Conservation (phyloP, 192 early-diverging fungal species). For the Backusella liffmaniae region DNA sequence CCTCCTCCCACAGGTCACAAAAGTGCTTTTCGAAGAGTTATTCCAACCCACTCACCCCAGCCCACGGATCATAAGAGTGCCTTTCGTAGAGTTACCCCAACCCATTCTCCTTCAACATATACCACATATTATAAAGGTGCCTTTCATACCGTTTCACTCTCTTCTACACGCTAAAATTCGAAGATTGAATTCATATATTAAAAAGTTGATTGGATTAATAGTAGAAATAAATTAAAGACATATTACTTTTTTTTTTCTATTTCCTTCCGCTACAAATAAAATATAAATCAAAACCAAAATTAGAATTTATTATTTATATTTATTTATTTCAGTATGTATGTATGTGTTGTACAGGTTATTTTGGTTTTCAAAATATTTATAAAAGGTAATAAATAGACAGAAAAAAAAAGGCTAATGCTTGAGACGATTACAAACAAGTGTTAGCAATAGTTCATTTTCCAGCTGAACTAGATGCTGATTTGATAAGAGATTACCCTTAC, state of each 20-base stretch:
- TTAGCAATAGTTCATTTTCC: slow-evolving; percentile 22
- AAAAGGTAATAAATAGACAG: background rate
- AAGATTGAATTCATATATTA: background rate
- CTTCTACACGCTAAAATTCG: background rate
- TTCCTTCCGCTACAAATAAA: background rate
- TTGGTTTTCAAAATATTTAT: background rate
- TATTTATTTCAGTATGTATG: background rate
- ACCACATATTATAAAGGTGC: no score
- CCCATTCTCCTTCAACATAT: no score
- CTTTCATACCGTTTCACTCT: no score
- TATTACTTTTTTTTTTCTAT: background rate
- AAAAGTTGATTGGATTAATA: background rate
- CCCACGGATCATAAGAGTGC: no score
- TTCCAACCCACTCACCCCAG: no score
- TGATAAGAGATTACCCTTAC: slow-evolving; percentile 17
- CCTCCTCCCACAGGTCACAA: background rate
- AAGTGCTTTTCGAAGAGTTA: background rate
- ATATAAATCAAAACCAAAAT: no score
- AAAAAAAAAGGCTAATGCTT: background rate
- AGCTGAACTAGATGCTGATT: slow-evolving; percentile 19
- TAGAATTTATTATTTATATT: background rate
- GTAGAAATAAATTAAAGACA: no score
- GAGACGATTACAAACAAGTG: slow-evolving; percentile 7
- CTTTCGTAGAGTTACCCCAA: no score
- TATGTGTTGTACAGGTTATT: background rate